These are phyloP conservation scores for Microthlaspi erraticum DNA, from an alignment of 345 rosid species.

Conservation along the genomic window DNA sequence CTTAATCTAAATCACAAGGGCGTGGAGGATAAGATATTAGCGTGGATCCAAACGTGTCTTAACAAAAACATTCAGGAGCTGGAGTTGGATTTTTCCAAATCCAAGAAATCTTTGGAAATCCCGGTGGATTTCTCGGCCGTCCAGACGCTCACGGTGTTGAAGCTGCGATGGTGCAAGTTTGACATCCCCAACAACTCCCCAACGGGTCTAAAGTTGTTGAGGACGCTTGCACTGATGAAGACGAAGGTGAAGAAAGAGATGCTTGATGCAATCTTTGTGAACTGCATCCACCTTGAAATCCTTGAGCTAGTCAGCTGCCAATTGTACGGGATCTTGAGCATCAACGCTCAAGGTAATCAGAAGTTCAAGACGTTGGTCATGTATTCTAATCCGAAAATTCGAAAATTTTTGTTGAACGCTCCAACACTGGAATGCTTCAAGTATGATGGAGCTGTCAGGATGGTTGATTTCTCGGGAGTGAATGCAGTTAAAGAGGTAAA, in stretches of 20 bases:
- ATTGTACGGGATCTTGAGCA: neutral
- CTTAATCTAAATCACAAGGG: neutral
- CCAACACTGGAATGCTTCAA: neutral
- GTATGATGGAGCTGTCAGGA: slow-evolving; percentile 7
- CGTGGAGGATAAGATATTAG: neutral
- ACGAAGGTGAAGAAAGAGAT: neutral
- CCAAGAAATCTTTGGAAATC: neutral
- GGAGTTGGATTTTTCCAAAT: slow-evolving; percentile 20
- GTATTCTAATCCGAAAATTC: neutral
- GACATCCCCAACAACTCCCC: neutral
- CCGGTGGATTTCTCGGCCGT: neutral
- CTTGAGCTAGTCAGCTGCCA: slow-evolving; percentile 7
- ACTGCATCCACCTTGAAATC: neutral
- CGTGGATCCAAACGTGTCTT: neutral
- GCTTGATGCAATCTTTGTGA: neutral
- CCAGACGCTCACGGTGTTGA: neutral
- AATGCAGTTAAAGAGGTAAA: neutral
- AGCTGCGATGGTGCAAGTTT: neutral
- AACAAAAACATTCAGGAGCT: neutral
- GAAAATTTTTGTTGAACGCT: neutral
- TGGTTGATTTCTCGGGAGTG: neutral
- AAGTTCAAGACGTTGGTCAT: neutral
- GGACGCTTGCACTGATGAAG: neutral
- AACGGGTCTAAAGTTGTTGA: neutral
- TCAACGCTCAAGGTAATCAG: neutral